Evolutionary conservation across 495 filamentous ascomycete genomes (phyloP), one percentile per base, ranked within the genome.

Genomic region (Cercophora sp.): DNA sequence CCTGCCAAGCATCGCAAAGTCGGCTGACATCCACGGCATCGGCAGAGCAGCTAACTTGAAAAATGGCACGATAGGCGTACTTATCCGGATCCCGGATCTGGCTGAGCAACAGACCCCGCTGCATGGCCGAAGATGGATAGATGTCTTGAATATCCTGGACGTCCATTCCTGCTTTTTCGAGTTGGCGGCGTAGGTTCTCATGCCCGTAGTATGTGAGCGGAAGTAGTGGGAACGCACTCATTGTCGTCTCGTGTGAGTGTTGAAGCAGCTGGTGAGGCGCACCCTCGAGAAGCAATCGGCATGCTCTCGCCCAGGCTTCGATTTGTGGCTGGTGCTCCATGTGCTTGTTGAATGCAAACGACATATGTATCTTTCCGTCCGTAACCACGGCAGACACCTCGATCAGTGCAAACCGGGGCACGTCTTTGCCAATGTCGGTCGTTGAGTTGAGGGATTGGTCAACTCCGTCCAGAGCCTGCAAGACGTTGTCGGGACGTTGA

Each of bases 201-300:
- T 83, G 59, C 19, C 68, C 73, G 6, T 70, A 62, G 47, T 83
- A 81, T 3, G 70, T 72, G 37, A 83, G 56, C 0, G 78, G 75
- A 5, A 84, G 62, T 44, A 85, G 67, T 0, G 79, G 77, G 61
- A 78, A 83, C 15, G 71, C 73, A 52, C 76, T 79, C 23, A 82
- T 51, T 1, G 80, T 84, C 22, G 66, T 65, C 22, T 70, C 69
- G 2, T 70, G 62, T 0, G 59, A 18, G 24, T 73, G 48, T 4
- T 69, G 60, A 0, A 65, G 61, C 11, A 85, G 59, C 31, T 67
- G 57, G 11, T 69, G 59, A 0, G 75, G 66, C 5, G 72, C 66
- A 1, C 57, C 62, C 5, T 56, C 49, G 2, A 85, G 67, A 2
- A 75, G 64, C 10, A 73, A 41, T 26, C 68, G 65, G 49, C 76